Conservation (phyloP, 768 basidiomycete genomes). For the Boletus tomentosulus region DNA sequence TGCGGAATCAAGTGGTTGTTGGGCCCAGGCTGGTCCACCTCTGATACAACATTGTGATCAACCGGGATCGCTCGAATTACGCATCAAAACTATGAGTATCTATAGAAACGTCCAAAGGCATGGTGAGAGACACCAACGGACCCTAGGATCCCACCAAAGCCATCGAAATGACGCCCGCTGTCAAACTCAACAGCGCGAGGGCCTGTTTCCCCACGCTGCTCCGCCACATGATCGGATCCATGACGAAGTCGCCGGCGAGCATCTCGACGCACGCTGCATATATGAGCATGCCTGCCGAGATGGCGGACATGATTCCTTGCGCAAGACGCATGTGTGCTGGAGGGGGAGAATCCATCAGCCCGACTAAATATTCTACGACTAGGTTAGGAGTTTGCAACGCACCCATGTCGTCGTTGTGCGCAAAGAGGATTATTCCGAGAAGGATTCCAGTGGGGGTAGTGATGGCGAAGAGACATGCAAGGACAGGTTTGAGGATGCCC, state of each 20-base stretch:
- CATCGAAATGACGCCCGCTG: slow-evolving; percentile 63
- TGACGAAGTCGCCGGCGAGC: slow-evolving; percentile 82
- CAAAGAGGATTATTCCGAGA: slow-evolving; percentile 50
- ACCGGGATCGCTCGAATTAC: neutral
- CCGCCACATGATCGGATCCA: slow-evolving; percentile 51
- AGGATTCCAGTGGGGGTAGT: slow-evolving; percentile 71
- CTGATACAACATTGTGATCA: neutral
- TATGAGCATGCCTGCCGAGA: slow-evolving; percentile 80
- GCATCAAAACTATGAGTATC: neutral
- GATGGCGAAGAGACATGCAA: slow-evolving; percentile 63
- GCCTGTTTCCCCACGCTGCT: slow-evolving; percentile 38
- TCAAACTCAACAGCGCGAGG: slow-evolving; percentile 56
- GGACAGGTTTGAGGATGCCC: slow-evolving; percentile 44
- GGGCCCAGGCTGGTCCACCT: neutral
- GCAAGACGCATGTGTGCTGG: slow-evolving; percentile 49
- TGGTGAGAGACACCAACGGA: too few species aligned
- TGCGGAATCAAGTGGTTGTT: neutral
- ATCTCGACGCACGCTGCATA: slow-evolving; percentile 84
- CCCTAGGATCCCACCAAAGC: slow-evolving; percentile 43
- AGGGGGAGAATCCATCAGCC: neutral
- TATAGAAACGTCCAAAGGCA: neutral
- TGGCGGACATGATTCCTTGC: slow-evolving; percentile 75
- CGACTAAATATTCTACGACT: neutral
- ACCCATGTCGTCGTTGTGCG: slow-evolving; percentile 28
- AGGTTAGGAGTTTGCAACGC: neutral